A percentile compares a stretch with the other conserved stretches of the same genome.
Conservation (phyloP, 2,329 filamentous ascomycete genomes). For the Fusarium virguliforme region DNA sequence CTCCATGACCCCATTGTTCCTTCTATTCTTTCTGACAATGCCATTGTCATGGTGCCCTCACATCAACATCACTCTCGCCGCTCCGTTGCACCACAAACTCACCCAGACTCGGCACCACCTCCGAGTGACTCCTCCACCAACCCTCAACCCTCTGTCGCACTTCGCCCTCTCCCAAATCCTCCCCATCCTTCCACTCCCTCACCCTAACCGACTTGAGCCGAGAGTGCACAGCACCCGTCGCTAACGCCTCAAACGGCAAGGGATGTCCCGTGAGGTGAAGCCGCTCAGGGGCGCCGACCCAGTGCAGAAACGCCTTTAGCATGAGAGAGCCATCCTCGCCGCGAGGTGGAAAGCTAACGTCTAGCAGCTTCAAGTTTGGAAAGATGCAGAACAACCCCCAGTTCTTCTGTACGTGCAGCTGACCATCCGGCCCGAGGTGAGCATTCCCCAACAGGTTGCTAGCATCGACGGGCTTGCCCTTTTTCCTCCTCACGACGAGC, state of each 20-base stretch:
- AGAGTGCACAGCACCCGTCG: not conserved
- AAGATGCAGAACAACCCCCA: not conserved
- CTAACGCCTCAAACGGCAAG: not conserved
- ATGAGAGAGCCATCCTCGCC: not conserved
- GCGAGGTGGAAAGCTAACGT: slow-evolving; percentile 1
- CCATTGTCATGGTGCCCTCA: not conserved
- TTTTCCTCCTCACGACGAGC: not conserved
- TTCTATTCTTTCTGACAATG: not conserved
- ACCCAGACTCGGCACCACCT: not conserved
- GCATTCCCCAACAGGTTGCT: no score
- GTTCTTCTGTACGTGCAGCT: no score
- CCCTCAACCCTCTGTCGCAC: slow-evolving; percentile 2
- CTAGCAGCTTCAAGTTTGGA: not conserved
- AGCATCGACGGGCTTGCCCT: not conserved
- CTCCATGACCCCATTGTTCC: not conserved
- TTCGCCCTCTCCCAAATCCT: not conserved
- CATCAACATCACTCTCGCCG: not conserved
- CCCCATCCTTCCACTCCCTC: slow-evolving; percentile 3
- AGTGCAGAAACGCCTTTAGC: not conserved
- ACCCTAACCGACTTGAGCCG: not conserved
- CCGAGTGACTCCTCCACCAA: slow-evolving; percentile 6
- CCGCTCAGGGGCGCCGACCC: not conserved
- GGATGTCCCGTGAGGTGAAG: slow-evolving; percentile 1
- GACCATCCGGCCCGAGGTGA: no score
- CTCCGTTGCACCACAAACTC: not conserved